phyloP scores from a whole-genome alignment of 148 eudicot species.

The Chenopodium suecicum region DNA sequence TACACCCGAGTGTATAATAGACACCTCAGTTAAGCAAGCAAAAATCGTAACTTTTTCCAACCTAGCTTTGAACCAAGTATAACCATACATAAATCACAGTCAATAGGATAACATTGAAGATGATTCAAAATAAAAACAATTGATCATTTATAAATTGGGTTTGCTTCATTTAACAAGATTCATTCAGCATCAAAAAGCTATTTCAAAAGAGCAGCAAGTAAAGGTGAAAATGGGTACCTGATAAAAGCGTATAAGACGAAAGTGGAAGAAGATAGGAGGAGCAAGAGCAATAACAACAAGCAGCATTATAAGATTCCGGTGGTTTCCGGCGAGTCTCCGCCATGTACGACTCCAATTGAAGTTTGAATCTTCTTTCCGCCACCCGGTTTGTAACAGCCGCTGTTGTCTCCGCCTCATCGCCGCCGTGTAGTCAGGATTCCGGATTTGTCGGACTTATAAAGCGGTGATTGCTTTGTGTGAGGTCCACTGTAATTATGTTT shows the following conservation, averaged over 20 bases:
- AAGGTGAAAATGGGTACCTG: conserved; percentile 23
- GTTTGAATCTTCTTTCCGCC: conserved; percentile 14
- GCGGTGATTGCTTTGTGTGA: not conserved
- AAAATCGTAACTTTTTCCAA: too few species aligned
- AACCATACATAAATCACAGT: not conserved
- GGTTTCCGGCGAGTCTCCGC: conserved; percentile 30
- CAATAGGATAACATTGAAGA: not conserved
- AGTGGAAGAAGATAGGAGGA: conserved; percentile 46
- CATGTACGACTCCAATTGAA: conserved; percentile 22
- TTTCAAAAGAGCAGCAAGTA: too few species aligned
- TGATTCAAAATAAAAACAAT: not conserved
- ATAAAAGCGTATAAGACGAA: conserved; percentile 31
- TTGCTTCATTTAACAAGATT: too few species aligned
- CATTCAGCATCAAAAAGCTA: not conserved
- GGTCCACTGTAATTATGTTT: not conserved
- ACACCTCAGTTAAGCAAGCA: too few species aligned
- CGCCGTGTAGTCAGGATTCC: not conserved
- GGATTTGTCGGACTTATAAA: not conserved
- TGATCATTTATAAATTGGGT: not conserved
- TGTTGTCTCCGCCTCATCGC: conserved; percentile 39
- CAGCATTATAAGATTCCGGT: conserved; percentile 36
- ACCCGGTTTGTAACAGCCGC: not conserved
- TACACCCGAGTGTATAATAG: too few species aligned
- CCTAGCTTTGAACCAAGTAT: too few species aligned
- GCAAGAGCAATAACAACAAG: conserved; percentile 40